These are phyloP conservation scores for Kazachstania martiniae DNA, from an alignment of 805 yeast genomes.

Conservation along the genomic window DNA sequence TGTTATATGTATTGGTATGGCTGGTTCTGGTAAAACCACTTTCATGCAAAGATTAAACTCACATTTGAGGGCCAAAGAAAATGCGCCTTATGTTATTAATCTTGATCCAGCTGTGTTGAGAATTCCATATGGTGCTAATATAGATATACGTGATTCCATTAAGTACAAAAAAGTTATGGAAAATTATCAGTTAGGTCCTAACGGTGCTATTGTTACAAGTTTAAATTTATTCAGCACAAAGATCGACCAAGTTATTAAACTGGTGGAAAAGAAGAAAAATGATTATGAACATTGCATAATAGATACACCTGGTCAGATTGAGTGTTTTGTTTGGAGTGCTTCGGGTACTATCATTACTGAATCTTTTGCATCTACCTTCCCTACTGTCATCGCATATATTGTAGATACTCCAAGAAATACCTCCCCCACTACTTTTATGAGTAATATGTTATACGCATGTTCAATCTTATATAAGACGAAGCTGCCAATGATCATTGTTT, in stretches of 20 bases:
- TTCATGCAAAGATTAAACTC: constrained; percentile 92
- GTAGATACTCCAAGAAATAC: constrained; percentile 94
- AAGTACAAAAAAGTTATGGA: constrained; percentile 96
- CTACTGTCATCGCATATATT: constrained; percentile 90
- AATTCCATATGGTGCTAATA: constrained; percentile 84
- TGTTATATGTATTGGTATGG: constrained; percentile 51
- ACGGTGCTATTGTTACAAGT: constrained; percentile 96
- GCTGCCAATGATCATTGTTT: constrained; percentile 91
- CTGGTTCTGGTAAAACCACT: constrained; percentile 91
- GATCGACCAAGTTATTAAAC: constrained; percentile 83
- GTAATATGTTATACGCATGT: constrained; percentile 97
- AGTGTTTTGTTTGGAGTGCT: constrained; percentile 97
- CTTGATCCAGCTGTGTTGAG: constrained; percentile 93
- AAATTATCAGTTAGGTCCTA: constrained; percentile 89
- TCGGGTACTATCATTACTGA: constrained; percentile 95
- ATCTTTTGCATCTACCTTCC: constrained; percentile 90
- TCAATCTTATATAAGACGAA: constrained; percentile 92
- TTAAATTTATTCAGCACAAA: constrained; percentile 87
- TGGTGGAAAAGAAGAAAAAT: constrained; percentile 65
- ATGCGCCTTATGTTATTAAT: constrained; percentile 83
- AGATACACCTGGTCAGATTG: constrained; percentile 98
- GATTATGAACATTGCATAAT: constrained; percentile 60
- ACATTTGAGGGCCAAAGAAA: constrained; percentile 62
- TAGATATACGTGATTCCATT: constrained; percentile 92
- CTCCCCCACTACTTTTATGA: constrained; percentile 93